Base-by-base conservation (phyloP, 202 grass and related monocot species). In the Panicum hallii region DNA sequence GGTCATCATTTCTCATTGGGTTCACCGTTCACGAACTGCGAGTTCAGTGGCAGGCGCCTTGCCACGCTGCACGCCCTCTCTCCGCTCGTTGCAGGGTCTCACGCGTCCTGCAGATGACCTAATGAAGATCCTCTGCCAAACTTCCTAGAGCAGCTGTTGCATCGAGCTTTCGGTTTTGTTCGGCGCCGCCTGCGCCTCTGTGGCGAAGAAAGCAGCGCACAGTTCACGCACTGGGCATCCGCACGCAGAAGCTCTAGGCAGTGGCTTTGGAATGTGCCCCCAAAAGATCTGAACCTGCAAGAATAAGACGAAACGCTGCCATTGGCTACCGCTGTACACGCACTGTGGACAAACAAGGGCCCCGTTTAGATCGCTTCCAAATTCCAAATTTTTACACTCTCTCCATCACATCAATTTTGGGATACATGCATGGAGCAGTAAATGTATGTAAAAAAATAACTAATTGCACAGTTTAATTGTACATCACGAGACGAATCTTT, bases 61-160 rank as follows among this genome's bases (percentile, higher is more conserved):
- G 70, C 47, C 70, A 74, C 47, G 70, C 70, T 53, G 70, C 26
- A 20, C 15, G 4, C 15, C 0, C 26, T 36, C 47, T 6, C 15
- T 74, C 70, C 70, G 28, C 53, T 53, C 48, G 26, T 74, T 74
- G 48, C 70, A 73, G 28, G 69, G 70, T 48, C 46, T 14, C 14
- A 43, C 65, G 20, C 40, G 11, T 63, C 43, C 36, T 38, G 3
- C 3, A 4, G 36, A 38, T 2, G 36, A 38, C 36, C 36, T 38
- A 38, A 38, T 38, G 36, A 3, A 38, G 44, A 30, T 15, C 9
- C 68, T 72, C 9, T 30, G 69, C 69, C 19, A 28, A 72, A 32
- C 28, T 34, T 19, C 7, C 20, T 58, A 61, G 73, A n/a, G 50
- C 5, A 26, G 56, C 22, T 30, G n/a, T 45, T 46, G 6, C 40